These are phyloP conservation scores for Flaveria trinervia DNA, from an alignment of 129 eudicot species.

Conservation along the genomic window DNA sequence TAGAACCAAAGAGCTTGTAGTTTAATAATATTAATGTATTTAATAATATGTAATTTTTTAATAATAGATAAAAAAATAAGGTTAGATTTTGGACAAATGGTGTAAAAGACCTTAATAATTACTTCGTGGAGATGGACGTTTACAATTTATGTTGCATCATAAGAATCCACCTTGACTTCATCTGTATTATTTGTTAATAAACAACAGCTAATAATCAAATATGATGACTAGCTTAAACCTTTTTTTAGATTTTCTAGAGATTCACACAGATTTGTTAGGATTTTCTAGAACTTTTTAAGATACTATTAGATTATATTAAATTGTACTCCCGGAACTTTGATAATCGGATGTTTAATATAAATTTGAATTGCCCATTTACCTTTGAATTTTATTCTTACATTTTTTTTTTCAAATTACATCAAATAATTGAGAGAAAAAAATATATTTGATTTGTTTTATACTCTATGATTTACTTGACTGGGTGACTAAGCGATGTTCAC, in stretches of 20 bases:
- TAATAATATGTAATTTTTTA: too few relatives aligned
- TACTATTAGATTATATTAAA: slow-evolving; percentile 6
- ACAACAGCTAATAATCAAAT: neutral
- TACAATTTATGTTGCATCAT: too few relatives aligned
- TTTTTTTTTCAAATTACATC: neutral
- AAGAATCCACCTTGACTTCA: neutral
- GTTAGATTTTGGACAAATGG: too few relatives aligned
- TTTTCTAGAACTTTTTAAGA: slow-evolving; percentile 7
- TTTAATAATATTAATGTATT: too few relatives aligned
- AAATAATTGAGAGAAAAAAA: neutral
- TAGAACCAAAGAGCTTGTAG: too few relatives aligned
- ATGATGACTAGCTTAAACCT: neutral
- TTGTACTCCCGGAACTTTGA: neutral
- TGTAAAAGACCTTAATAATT: too few relatives aligned
- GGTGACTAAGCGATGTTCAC: neutral
- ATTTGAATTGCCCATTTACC: neutral
- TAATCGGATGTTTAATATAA: neutral
- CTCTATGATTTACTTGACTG: neutral
- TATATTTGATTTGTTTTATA: neutral
- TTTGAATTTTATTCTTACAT: neutral
- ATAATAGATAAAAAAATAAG: too few relatives aligned
- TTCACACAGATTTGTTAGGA: slow-evolving; percentile 15
- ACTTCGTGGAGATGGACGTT: too few relatives aligned
- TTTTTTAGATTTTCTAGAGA: neutral
- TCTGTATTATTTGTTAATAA: neutral